These are phyloP conservation scores for Urtica urens DNA, from an alignment of 306 rosid species.

Conservation along the genomic window DNA sequence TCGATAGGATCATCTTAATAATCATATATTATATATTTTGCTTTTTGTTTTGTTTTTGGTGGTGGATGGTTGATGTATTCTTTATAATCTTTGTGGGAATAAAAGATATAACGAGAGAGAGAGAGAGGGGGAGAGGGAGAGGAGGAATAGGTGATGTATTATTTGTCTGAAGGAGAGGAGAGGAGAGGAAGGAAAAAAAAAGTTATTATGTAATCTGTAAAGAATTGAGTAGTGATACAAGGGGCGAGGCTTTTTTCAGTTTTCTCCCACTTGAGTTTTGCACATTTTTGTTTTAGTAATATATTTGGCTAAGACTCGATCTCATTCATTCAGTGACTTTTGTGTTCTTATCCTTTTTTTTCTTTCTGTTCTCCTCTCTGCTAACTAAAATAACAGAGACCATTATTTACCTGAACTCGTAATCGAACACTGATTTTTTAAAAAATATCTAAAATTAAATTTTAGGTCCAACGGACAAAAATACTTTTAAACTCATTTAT, in stretches of 20 bases:
- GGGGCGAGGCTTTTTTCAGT: slow-evolving; percentile 33
- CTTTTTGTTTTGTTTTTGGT: too few relatives aligned
- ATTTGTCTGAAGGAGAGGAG: slow-evolving; percentile 31
- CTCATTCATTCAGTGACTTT: slow-evolving; percentile 6
- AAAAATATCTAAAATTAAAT: too few relatives aligned
- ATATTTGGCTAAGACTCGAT: too few relatives aligned
- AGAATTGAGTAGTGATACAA: slow-evolving; percentile 43
- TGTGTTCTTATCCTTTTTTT: neutral
- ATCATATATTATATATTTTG: slow-evolving; percentile 18
- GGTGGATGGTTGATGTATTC: slow-evolving; percentile 85
- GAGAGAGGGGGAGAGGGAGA: too few relatives aligned
- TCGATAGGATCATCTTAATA: slow-evolving; percentile 39
- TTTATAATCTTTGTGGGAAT: slow-evolving; percentile 89
- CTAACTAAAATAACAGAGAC: too few relatives aligned
- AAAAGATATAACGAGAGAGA: slow-evolving; percentile 45
- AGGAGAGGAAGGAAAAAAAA: too few relatives aligned
- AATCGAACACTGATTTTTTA: too few relatives aligned
- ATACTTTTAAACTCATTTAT: too few relatives aligned
- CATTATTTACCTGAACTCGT: too few relatives aligned
- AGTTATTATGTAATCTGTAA: slow-evolving; percentile 65
- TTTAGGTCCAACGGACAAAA: too few relatives aligned
- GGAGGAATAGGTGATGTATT: too few relatives aligned
- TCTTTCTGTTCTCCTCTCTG: neutral
- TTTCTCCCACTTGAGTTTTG: slow-evolving; percentile 69
- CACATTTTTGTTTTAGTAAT: slow-evolving; percentile 33